Evolutionary conservation across 108 stramenopile genomes (phyloP).

Genomic region (Nitzschia palea): DNA sequence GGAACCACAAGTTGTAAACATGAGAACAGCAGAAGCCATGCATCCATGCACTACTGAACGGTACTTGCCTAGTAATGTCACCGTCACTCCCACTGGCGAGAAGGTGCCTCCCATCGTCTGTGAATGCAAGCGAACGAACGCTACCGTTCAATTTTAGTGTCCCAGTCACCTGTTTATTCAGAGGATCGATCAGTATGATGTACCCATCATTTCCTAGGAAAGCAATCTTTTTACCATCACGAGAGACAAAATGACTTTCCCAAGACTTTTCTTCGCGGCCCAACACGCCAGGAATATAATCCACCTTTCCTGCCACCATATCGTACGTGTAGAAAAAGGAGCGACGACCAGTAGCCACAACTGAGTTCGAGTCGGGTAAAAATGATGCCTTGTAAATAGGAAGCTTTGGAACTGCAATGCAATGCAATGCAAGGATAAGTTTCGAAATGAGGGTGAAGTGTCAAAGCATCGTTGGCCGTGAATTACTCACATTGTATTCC

Average conservation of each 20-base stretch:
- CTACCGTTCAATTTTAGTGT: constrained; percentile 93
- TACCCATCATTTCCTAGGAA: constrained; percentile 95
- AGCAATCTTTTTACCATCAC: constrained; percentile 80
- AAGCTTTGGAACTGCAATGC: constrained; percentile 65
- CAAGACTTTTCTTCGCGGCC: constrained; percentile 83
- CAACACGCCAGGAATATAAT: constrained; percentile 60
- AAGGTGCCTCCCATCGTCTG: constrained; percentile 77
- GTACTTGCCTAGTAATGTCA: constrained; percentile 82
- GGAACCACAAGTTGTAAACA: neutral
- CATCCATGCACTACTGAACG: neutral
- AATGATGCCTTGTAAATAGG: constrained; percentile 91
- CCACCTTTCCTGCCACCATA: constrained; percentile 76
- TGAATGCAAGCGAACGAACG: constrained; percentile 81
- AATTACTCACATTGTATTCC: constrained; percentile 76
- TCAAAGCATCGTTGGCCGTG: neutral
- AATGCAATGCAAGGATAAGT: neutral
- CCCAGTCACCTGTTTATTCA: constrained; percentile 82
- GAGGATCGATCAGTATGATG: constrained; percentile 80
- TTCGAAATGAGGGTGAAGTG: neutral
- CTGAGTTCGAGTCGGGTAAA: constrained; percentile 67
- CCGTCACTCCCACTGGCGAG: constrained; percentile 93
- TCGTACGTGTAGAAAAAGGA: constrained; percentile 94
- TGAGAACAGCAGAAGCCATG: neutral
- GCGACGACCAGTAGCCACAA: constrained; percentile 87
- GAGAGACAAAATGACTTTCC: constrained; percentile 82